A percentile compares a stretch with the other conserved stretches of the same genome.
Evolutionary conservation across 495 filamentous ascomycete species (phyloP).

Genomic region (Xylaria scruposa): DNA sequence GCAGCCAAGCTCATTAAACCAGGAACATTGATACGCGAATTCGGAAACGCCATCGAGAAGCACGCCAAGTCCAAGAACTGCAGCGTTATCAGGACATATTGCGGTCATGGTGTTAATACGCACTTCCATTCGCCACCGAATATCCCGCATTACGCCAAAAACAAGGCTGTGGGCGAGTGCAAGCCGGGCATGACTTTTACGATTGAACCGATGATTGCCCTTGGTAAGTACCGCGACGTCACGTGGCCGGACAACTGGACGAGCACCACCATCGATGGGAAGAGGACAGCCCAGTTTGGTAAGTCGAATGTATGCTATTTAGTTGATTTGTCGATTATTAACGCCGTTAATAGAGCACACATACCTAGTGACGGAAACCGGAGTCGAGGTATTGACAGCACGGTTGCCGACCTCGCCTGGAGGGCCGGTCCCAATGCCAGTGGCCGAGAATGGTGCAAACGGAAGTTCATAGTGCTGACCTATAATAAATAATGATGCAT

Average conservation of each 20-base stretch:
- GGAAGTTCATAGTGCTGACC: conserved; percentile 10
- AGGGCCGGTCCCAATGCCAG: conserved; percentile 75
- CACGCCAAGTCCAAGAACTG: conserved; percentile 79
- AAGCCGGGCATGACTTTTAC: conserved; percentile 94
- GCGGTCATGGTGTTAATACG: conserved; percentile 85
- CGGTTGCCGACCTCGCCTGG: conserved; percentile 82
- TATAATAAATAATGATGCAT: not conserved
- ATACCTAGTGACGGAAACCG: conserved; percentile 88
- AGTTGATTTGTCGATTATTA: conserved; percentile 1
- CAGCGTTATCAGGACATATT: conserved; percentile 88
- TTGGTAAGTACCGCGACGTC: conserved; percentile 79
- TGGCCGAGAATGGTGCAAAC: conserved; percentile 29
- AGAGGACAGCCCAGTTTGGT: conserved; percentile 83
- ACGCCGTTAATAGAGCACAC: conserved; percentile 74
- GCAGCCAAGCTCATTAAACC: conserved; percentile 87
- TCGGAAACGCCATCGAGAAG: conserved; percentile 84
- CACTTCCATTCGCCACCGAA: conserved; percentile 86
- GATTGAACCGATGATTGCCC: conserved; percentile 90
- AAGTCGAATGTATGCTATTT: conserved; percentile 29
- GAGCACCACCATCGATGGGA: conserved; percentile 80
- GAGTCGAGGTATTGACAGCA: conserved; percentile 92
- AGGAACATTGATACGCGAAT: conserved; percentile 83
- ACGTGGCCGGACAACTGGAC: conserved; percentile 96
- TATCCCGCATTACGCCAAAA: conserved; percentile 87
- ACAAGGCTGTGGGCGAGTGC: conserved; percentile 86